These are phyloP conservation scores for Tetratostichococcus sp. DNA, from an alignment of 139 green algal genomes.

Conservation along the genomic window DNA sequence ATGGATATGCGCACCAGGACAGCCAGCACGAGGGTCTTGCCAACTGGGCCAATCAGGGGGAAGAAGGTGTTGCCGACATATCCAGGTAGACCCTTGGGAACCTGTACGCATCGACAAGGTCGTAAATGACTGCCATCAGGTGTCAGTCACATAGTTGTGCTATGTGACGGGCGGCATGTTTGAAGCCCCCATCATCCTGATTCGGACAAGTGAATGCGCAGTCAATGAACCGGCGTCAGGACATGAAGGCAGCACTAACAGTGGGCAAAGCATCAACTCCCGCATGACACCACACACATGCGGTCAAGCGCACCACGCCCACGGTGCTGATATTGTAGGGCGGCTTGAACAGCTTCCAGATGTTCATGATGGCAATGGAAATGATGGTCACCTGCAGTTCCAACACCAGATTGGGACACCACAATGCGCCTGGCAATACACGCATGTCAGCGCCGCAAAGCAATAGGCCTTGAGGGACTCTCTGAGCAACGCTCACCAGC, in stretches of 20 bases:
- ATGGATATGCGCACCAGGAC: conserved; percentile 14
- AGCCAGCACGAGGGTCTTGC: conserved; percentile 35
- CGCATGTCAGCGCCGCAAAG: no score
- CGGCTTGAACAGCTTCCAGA: conserved; percentile 30
- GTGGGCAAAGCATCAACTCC: no score
- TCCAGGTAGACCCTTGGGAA: conserved; percentile 36
- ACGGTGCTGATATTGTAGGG: conserved; percentile 22
- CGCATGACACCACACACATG: conserved; percentile 4
- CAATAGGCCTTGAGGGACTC: no score
- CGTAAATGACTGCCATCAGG: no score
- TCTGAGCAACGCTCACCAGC: background rate
- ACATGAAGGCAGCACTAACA: no score
- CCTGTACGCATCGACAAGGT: background rate
- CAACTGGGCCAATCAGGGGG: conserved; percentile 29
- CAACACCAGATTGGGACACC: no score
- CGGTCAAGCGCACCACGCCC: conserved; percentile 25
- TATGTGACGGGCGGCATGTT: no score
- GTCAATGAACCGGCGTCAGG: no score
- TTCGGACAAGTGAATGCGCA: no score
- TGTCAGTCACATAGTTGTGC: background rate
- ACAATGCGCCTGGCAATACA: no score
- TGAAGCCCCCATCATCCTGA: no score
- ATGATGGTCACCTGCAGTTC: conserved; percentile 33
- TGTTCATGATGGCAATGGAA: conserved; percentile 46
- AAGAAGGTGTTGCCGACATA: conserved; percentile 27